Percentiles rank a stretch among this genome's conserved stretches.
phyloP scores from a whole-genome alignment of 106 monocot species.

The Dioscorea zingiberensis region DNA sequence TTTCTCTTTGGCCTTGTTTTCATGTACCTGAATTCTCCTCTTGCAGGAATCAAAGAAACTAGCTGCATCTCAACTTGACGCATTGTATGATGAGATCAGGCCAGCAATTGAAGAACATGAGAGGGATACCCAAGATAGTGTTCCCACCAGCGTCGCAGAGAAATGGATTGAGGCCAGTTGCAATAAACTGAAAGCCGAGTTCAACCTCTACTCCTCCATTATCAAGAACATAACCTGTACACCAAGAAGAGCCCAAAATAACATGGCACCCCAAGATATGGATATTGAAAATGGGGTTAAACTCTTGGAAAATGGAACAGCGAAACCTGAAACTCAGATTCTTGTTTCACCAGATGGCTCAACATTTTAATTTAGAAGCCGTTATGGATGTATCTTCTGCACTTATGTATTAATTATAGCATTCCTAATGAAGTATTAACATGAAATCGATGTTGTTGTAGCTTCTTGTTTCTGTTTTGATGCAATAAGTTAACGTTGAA shows the following conservation, averaged over 20 bases:
- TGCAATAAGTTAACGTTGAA: too few relatives aligned
- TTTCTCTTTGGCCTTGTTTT: too few relatives aligned
- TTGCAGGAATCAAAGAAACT: constrained; percentile 54
- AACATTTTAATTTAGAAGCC: not conserved
- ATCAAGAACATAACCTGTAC: constrained; percentile 45
- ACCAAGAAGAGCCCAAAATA: constrained; percentile 16
- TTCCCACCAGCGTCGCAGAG: constrained; percentile 62
- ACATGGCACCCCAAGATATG: too few relatives aligned
- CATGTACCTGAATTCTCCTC: too few relatives aligned
- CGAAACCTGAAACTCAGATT: not conserved
- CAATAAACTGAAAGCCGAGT: constrained; percentile 62
- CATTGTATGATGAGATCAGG: constrained; percentile 72
- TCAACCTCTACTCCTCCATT: constrained; percentile 54
- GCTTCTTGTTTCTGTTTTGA: too few relatives aligned
- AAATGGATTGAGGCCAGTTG: constrained; percentile 88
- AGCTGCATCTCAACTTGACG: constrained; percentile 38
- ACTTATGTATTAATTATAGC: too few relatives aligned
- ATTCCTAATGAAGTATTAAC: too few relatives aligned
- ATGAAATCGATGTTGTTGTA: too few relatives aligned
- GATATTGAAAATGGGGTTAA: constrained; percentile 21
- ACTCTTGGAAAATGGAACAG: constrained; percentile 38
- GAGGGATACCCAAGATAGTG: constrained; percentile 76
- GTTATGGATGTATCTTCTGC: not conserved
- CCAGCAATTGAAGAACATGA: constrained; percentile 91
- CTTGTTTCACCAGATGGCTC: not conserved